Conservation (phyloP, 129 eudicot genomes). For the Gnaphalium uliginosum region DNA sequence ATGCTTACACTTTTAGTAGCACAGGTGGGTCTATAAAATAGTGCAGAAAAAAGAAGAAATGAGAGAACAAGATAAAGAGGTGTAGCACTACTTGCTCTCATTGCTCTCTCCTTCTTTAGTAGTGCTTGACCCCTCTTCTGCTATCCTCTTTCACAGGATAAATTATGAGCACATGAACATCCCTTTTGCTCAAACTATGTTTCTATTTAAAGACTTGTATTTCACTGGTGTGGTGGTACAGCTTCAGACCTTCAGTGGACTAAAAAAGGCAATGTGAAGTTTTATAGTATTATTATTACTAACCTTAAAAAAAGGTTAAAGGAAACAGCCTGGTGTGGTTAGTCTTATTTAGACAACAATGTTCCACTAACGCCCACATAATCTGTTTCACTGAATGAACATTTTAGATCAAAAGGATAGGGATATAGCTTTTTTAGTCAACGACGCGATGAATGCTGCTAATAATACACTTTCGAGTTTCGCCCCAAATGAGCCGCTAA, state of each 20-base stretch:
- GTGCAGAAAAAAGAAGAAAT: slow-evolving; percentile 41
- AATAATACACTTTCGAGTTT: not conserved
- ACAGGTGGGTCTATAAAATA: slow-evolving; percentile 60
- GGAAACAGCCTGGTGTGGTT: slow-evolving; percentile 20
- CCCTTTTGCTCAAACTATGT: slow-evolving; percentile 36
- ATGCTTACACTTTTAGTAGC: slow-evolving; percentile 70
- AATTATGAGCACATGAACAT: slow-evolving; percentile 31
- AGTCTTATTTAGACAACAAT: slow-evolving; percentile 5
- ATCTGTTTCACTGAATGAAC: slow-evolving; percentile 10
- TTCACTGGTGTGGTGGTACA: slow-evolving; percentile 24
- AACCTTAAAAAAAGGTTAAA: slow-evolving; percentile 18
- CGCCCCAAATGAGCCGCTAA: not conserved
- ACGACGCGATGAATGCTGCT: not conserved
- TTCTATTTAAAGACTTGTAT: slow-evolving; percentile 46
- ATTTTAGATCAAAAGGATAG: slow-evolving; percentile 13
- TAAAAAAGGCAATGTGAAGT: slow-evolving; percentile 27
- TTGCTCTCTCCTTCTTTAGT: slow-evolving; percentile 21
- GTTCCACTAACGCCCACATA: slow-evolving; percentile 28
- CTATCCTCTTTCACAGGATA: slow-evolving; percentile 18
- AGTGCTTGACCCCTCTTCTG: slow-evolving; percentile 36
- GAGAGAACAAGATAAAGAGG: slow-evolving; percentile 45
- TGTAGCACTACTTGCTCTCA: slow-evolving; percentile 44
- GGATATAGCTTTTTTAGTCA: not conserved
- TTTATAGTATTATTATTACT: slow-evolving; percentile 9
- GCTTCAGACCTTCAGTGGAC: slow-evolving; percentile 34